Conservation (phyloP, 1,284 basidiomycete genomes). For the Ustanciosporium gigantosporum region DNA sequence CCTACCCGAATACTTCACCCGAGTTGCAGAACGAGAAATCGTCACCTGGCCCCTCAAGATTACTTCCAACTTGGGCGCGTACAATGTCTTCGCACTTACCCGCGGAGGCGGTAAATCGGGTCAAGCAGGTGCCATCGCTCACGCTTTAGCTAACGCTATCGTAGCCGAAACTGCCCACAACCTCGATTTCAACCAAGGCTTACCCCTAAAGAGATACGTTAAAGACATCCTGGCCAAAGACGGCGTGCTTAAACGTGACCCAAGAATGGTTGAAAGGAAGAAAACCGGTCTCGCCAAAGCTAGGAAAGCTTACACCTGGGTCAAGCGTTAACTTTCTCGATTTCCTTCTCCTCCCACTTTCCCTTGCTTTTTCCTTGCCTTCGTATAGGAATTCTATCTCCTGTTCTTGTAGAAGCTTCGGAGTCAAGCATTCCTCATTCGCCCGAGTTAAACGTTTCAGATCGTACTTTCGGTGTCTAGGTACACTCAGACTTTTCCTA, state of each 20-base stretch:
- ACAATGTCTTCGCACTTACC: constrained; percentile 84
- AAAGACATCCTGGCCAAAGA: constrained; percentile 75
- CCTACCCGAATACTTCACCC: constrained; percentile 76
- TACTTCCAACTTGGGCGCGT: constrained; percentile 83
- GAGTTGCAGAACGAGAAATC: constrained; percentile 76
- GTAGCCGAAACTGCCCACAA: constrained; percentile 35
- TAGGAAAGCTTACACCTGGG: constrained; percentile 78
- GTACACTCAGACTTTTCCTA: too few relatives aligned
- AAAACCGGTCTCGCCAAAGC: constrained; percentile 91
- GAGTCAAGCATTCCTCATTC: too few relatives aligned
- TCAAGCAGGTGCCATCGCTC: constrained; percentile 84
- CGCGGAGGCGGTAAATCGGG: constrained; percentile 87
- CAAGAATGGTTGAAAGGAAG: constrained; percentile 96
- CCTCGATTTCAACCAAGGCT: constrained; percentile 43
- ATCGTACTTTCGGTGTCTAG: too few relatives aligned
- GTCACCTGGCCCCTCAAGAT: constrained; percentile 81
- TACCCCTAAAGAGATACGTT: constrained; percentile 29
- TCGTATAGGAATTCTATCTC: too few relatives aligned
- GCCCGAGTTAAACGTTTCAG: too few relatives aligned
- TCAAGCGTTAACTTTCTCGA: constrained; percentile 76
- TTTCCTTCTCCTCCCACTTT: too few relatives aligned
- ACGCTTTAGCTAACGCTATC: constrained; percentile 81
- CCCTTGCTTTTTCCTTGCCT: too few relatives aligned
- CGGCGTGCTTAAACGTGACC: constrained; percentile 84
- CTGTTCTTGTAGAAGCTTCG: too few relatives aligned